Base-by-base conservation (phyloP, 2,329 filamentous ascomycete genomes). In the Ophiostoma quercus region DNA sequence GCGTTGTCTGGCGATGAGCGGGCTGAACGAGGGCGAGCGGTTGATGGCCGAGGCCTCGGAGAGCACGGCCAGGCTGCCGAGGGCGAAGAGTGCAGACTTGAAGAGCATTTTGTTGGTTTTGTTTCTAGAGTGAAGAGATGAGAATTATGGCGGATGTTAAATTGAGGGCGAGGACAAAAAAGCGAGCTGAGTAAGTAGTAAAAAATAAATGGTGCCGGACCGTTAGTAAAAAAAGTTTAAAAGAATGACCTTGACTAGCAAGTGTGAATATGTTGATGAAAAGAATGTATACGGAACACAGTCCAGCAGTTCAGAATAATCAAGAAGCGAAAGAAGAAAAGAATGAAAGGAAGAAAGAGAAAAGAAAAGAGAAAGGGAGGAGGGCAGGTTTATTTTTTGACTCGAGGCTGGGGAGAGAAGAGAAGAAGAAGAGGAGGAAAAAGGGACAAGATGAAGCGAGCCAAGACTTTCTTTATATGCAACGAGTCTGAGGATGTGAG, bases 191-290 rank as follows among this genome's bases (percentile, higher is more conserved):
- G 14, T 51, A 54, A 22, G 25, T 22, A 22, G 32, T 11, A 16
- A 67, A 72, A 73, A 75, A 75, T 29, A 79, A 78, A 77, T 79
- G 82, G 83, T 85, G 79, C 83, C 84, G 84, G 83, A 84, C 83
- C 82, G 79, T 76, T 70, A 72, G 72, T 12, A 32, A 25, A 14
- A 66, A 39, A 14, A 34, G n/a, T n/a, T 39, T 22, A 67, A 70
- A 67, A 60, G 69, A 71, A 51, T 67, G 65, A 63, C 37, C 70
- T 71, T 69, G 70, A 60, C 70, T 71, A 69, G 70, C 70, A 71
- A 69, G 62, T 65, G 25, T 29, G 25, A 29, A 29, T 54, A n/a
- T 16, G 51, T 14, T 34, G 4, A 6, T 19, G 2, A 62, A 68
- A 68, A 70, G 67, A 68, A 47, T 66, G 43, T 51, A 57, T 81